phyloP scores from a whole-genome alignment of 1,284 basidiomycete species.

The Psilocybe mexicana region DNA sequence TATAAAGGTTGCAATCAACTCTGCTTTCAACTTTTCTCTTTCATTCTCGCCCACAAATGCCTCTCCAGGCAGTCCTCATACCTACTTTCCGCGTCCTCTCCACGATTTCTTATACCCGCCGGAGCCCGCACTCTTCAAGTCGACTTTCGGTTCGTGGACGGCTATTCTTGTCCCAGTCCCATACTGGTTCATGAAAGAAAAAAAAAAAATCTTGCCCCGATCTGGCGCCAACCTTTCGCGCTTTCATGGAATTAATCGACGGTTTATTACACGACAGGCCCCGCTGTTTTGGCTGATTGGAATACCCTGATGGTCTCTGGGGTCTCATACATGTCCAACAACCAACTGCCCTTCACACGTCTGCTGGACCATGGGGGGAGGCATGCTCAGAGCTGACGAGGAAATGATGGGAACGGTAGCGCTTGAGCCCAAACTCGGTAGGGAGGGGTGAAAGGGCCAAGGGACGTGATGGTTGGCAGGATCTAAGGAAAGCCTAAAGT shows the following conservation, averaged over 20 bases:
- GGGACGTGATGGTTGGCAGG: neutral
- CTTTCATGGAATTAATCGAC: neutral
- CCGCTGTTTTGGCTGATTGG: neutral
- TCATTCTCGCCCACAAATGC: constrained; percentile 1
- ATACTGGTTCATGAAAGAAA: neutral
- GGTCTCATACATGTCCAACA: constrained; percentile 11
- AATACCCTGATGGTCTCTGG: constrained; percentile 10
- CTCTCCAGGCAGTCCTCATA: constrained; percentile 2
- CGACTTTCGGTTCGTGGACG: neutral
- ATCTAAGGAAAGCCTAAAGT: neutral
- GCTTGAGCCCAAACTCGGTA: neutral
- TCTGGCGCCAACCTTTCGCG: neutral
- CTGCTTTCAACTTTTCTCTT: constrained; percentile 8
- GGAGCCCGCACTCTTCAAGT: no score
- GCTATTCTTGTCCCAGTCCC: constrained; percentile 13
- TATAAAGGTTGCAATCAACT: constrained; percentile 19
- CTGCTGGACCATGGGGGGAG: constrained; percentile 14
- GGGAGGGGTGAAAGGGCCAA: neutral
- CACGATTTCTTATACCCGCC: no score
- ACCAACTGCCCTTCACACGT: constrained; percentile 8
- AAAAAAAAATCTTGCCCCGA: no score
- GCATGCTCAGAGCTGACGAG: constrained; percentile 1
- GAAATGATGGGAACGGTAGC: neutral
- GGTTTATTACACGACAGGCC: neutral
- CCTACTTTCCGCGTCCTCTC: neutral